A percentile compares a stretch with the other conserved stretches of the same genome.
These are phyloP conservation scores for Psilocybe sp. DNA, from an alignment of 768 basidiomycete genomes.

Conservation along the genomic window DNA sequence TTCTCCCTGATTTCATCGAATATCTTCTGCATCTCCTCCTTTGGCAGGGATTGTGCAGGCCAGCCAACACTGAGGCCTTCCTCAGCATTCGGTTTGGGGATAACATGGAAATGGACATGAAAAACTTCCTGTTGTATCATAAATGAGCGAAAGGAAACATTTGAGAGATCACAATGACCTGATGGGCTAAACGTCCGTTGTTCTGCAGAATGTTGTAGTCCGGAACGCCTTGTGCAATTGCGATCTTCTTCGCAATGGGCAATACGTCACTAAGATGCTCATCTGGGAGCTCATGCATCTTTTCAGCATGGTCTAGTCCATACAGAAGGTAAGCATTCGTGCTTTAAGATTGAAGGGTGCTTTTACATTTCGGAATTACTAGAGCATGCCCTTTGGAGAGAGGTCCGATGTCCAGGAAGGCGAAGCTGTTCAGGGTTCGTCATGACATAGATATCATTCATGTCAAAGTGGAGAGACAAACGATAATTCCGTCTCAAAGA, in stretches of 20 bases:
- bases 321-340: background rate
- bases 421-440: slow-evolving; percentile 44
- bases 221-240: slow-evolving; percentile 64
- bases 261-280: slow-evolving; percentile 75
- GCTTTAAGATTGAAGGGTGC: background rate
- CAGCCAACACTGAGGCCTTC: slow-evolving; percentile 84
- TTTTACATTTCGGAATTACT: slow-evolving; percentile 88
- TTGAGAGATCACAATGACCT: slow-evolving; percentile 30
- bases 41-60: slow-evolving; percentile 59
- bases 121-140: slow-evolving; percentile 53
- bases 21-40: slow-evolving; percentile 60
- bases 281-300: slow-evolving; percentile 86
- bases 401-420: slow-evolving; percentile 93
- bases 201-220: slow-evolving; percentile 88
- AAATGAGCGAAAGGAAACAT: background rate
- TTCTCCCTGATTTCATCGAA: slow-evolving; percentile 53
- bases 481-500: slow-evolving; percentile 73
- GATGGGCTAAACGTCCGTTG: slow-evolving; percentile 56
- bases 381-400: slow-evolving; percentile 89
- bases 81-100: slow-evolving; percentile 75
- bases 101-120: slow-evolving; percentile 93
- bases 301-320: slow-evolving; percentile 75
- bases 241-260: slow-evolving; percentile 86
- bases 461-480: slow-evolving; percentile 33
- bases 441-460: background rate